These are phyloP conservation scores for Chrysanthemum lavandulifolium DNA, from an alignment of 129 eudicot genomes.

Conservation along the genomic window DNA sequence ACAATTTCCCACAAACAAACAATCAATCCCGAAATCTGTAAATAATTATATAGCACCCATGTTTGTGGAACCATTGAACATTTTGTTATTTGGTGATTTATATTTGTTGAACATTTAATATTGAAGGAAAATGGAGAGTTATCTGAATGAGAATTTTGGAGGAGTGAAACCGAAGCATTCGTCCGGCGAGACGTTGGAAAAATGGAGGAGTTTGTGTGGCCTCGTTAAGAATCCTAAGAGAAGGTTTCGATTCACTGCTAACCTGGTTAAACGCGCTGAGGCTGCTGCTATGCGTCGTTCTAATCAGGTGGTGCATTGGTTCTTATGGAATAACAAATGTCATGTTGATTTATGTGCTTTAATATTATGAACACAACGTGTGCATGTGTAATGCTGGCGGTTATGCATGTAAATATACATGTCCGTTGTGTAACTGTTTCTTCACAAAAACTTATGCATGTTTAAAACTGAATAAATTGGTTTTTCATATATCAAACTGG, in stretches of 20 bases:
- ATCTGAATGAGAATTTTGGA: constrained; percentile 66
- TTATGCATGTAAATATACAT: no score
- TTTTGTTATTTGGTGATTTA: constrained; percentile 13
- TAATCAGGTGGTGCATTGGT: constrained; percentile 51
- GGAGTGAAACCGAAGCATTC: constrained; percentile 71
- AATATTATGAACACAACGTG: neutral
- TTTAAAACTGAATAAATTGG: no score
- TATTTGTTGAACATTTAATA: neutral
- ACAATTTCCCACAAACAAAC: no score
- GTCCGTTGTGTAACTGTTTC: constrained; percentile 14
- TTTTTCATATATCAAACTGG: no score
- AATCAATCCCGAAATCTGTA: no score
- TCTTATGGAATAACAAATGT: constrained; percentile 2
- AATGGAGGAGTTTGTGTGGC: constrained; percentile 83
- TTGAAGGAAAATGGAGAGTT: constrained; percentile 60
- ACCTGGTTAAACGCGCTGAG: constrained; percentile 74
- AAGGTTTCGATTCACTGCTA: constrained; percentile 87
- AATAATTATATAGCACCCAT: neutral
- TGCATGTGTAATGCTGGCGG: neutral
- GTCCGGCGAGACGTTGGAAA: constrained; percentile 53
- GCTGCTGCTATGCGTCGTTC: constrained; percentile 95
- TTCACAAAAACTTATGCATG: neutral
- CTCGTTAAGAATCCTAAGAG: constrained; percentile 93
- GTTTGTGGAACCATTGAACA: neutral
- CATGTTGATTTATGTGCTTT: neutral